Conservation (phyloP, 805 yeast species). For the Hermanozyma aechmeae region DNA sequence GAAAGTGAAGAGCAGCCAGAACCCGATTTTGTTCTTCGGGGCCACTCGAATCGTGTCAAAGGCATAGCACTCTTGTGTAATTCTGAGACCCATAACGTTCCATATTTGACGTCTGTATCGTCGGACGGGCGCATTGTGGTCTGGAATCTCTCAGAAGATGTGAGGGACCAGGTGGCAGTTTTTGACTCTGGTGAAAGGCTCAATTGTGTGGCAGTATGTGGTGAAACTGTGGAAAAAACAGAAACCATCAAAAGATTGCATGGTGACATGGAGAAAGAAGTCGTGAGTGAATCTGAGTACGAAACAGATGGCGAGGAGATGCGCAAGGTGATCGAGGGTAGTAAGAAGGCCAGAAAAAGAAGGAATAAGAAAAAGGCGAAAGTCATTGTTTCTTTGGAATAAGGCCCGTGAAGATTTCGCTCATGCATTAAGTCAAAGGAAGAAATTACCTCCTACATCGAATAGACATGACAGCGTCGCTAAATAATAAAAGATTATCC, state of each 20-base stretch:
- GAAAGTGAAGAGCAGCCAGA: constrained; percentile 13
- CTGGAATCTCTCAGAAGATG: constrained; percentile 55
- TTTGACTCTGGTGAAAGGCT: constrained; percentile 87
- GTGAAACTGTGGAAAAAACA: constrained; percentile 69
- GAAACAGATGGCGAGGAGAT: constrained; percentile 69
- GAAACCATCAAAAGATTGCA: constrained; percentile 57
- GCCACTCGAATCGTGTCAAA: constrained; percentile 83
- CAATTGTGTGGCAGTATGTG: constrained; percentile 71
- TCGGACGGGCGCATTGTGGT: constrained; percentile 91
- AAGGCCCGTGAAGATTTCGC: constrained; percentile 8
- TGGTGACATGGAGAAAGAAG: constrained; percentile 18
- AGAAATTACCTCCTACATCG: no score
- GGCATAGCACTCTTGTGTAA: constrained; percentile 50
- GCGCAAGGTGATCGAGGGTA: constrained; percentile 46
- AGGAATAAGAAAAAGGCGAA: constrained; percentile 20
- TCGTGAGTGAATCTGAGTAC: constrained; percentile 55
- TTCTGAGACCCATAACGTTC: constrained; percentile 19
- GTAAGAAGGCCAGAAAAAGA: constrained; percentile 31
- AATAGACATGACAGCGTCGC: no score
- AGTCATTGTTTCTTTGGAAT: constrained; percentile 50
- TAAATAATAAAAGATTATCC: no score
- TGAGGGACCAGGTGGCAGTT: constrained; percentile 76
- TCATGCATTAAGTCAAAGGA: no score
- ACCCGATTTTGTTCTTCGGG: constrained; percentile 55
- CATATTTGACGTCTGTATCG: constrained; percentile 69